Base-by-base conservation (phyloP, 768 basidiomycete genomes). In the Tephrocybe sp. region DNA sequence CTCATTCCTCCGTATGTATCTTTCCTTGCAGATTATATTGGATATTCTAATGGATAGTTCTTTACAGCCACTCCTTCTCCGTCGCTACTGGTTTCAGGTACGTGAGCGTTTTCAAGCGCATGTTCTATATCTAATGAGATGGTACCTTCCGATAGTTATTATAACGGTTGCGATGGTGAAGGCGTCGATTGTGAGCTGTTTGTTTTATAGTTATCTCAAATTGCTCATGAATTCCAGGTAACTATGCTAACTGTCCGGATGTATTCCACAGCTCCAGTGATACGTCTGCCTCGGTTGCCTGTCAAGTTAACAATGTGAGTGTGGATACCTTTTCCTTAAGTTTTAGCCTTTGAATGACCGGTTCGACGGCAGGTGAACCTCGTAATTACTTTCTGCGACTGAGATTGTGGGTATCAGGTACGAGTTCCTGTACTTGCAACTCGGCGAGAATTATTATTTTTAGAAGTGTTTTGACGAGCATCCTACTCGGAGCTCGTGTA, bases 21-120 rank as follows among this genome's bases (percentile, higher is more conserved):
- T n/a, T 21, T 42, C 25, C 8, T 2, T 18, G n/a, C 28, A 6
- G 7, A 19, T 19, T 5, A 12, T 21, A 25, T 24, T 53, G 19
- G 53, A 54, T 12, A 32, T 54, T 16, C 11, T 3, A 37, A 58
- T 49, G 22, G n/a, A 37, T 7, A 5, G 3, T 3, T 19, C 16
- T 19, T 7, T 32, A 44, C 8, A 75, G 74, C 12, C 72, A 68
- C 44, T 27, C 62, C 1, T 76, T 73, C 63, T 71, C 69, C 9
- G 72, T 75, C 3, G 63, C 69, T 4, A 60, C 66, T 31, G 70
- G 72, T 26, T 76, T 77, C 47, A 65, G 64, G 72, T 73, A 47
- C 11, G 62, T 49, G 12, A 13, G 32, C 27, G 8, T 25, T 26
- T 38, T 16, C 4, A n/a, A n/a, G 28, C 15, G 2, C 28, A 16